These are phyloP conservation scores for Rhododendron ferrugineum DNA, from an alignment of 148 eudicot genomes.

Conservation along the genomic window DNA sequence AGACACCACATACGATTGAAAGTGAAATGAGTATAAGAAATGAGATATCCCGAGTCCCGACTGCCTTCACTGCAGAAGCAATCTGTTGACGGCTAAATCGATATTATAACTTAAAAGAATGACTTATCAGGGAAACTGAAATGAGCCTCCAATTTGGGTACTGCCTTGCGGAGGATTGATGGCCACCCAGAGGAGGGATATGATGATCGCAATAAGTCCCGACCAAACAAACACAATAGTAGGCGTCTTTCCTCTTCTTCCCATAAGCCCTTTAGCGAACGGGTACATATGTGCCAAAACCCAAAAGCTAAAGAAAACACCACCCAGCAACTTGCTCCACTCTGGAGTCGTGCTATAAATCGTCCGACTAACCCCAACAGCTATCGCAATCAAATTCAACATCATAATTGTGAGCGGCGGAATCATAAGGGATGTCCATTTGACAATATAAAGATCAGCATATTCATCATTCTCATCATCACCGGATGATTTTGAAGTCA, in stretches of 20 bases:
- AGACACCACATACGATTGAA: not conserved
- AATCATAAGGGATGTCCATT: constrained; percentile 87
- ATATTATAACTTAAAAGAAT: not conserved
- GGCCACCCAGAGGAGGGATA: constrained; percentile 86
- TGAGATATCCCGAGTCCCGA: not conserved
- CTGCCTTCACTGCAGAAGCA: not conserved
- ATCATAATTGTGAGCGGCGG: constrained; percentile 84
- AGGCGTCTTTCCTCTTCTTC: constrained; percentile 85
- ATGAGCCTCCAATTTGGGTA: constrained; percentile 77
- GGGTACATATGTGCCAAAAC: constrained; percentile 88
- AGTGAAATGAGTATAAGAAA: not conserved
- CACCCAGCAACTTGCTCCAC: constrained; percentile 85
- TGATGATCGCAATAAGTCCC: constrained; percentile 81
- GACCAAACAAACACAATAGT: constrained; percentile 91
- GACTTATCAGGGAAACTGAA: constrained; percentile 66
- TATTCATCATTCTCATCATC: constrained; percentile 83
- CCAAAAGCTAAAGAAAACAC: constrained; percentile 95
- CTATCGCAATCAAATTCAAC: constrained; percentile 73
- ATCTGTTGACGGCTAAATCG: not conserved
- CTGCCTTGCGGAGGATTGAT: constrained; percentile 68
- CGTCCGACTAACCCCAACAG: constrained; percentile 82
- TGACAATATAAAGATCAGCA: constrained; percentile 76
- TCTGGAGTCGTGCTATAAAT: constrained; percentile 77
- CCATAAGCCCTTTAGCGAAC: constrained; percentile 91
- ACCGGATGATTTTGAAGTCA: constrained; percentile 71